Percentiles rank a stretch among this genome's conserved stretches.
These are phyloP conservation scores for Digitaria exilis DNA, from an alignment of 202 grass and related monocot genomes.

Conservation along the genomic window DNA sequence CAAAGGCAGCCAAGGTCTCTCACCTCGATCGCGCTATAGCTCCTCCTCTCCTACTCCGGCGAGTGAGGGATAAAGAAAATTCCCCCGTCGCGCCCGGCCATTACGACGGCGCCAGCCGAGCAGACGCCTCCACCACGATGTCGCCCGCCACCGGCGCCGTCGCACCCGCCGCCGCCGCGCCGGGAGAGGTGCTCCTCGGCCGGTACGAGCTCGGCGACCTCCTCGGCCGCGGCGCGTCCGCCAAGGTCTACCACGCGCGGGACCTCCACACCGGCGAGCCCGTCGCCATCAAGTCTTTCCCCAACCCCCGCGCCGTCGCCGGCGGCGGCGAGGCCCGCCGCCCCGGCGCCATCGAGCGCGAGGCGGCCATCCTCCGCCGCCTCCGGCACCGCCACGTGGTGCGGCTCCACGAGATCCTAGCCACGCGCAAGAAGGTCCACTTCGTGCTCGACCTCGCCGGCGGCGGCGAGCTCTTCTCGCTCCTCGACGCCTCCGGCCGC, in stretches of 20 bases:
- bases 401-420: conserved; percentile 67
- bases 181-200: conserved; percentile 52
- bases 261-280: conserved; percentile 52
- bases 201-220: conserved; percentile 66
- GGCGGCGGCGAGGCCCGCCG: too few species aligned
- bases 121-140: conserved; percentile 55
- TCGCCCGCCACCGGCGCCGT: conserved; percentile 46
- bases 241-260: conserved; percentile 76
- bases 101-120: conserved; percentile 51
- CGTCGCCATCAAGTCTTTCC: conserved; percentile 79
- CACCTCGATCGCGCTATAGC: too few species aligned
- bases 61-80: not conserved
- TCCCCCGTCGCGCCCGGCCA: conserved; percentile 22
- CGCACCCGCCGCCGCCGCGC: conserved; percentile 42
- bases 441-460: conserved; percentile 78
- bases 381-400: conserved; percentile 78
- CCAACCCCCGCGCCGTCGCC: conserved; percentile 35
- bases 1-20: not conserved
- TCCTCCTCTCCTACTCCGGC: not conserved
- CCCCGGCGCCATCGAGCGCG: conserved; percentile 71
- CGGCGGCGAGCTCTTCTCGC: conserved; percentile 73
- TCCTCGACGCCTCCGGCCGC: conserved; percentile 51
- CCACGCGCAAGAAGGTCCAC: conserved; percentile 72
- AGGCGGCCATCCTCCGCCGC: conserved; percentile 59
- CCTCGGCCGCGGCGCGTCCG: conserved; percentile 84